phyloP scores from a whole-genome alignment of 2,329 filamentous ascomycete genomes.

The Teratosphaeria viscida region DNA sequence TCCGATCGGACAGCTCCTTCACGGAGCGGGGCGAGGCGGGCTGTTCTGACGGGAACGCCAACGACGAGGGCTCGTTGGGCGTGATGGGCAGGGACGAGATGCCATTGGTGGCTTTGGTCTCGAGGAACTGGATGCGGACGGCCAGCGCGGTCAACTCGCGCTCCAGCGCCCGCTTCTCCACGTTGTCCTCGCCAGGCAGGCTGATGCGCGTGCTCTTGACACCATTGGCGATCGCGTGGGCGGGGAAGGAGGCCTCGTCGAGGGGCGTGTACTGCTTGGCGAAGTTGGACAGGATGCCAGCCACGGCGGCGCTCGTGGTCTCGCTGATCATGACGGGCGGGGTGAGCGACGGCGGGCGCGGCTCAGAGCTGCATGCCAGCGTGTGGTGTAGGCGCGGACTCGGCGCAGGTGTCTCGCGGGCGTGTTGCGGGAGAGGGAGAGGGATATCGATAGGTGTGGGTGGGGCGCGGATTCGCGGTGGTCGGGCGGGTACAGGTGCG shows the following conservation, averaged over 20 bases:
- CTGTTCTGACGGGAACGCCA: constrained; percentile 42
- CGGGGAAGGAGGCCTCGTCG: constrained; percentile 34
- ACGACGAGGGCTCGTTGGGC: constrained; percentile 54
- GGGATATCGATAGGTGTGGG: background rate
- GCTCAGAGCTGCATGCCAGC: background rate
- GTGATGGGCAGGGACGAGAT: constrained; percentile 57
- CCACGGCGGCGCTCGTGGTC: constrained; percentile 25
- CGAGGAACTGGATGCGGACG: constrained; percentile 68
- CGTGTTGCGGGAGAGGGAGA: background rate
- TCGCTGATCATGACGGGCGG: constrained; percentile 9
- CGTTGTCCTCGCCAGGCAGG: constrained; percentile 65
- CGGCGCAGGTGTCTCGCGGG: background rate
- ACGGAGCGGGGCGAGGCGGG: constrained; percentile 23
- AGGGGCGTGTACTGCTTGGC: constrained; percentile 37
- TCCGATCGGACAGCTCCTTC: constrained; percentile 16
- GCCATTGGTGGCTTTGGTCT: constrained; percentile 56
- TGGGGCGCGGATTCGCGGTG: background rate
- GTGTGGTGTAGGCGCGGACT: background rate
- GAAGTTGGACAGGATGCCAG: constrained; percentile 37
- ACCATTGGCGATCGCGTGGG: constrained; percentile 41
- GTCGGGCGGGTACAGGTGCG: background rate
- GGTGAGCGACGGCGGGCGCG: background rate
- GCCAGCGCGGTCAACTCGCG: constrained; percentile 70
- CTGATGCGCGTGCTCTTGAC: constrained; percentile 44
- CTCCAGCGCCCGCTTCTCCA: constrained; percentile 71